phyloP scores from a whole-genome alignment of 75 land plant genomes.

The Cryptomeria japonica region DNA sequence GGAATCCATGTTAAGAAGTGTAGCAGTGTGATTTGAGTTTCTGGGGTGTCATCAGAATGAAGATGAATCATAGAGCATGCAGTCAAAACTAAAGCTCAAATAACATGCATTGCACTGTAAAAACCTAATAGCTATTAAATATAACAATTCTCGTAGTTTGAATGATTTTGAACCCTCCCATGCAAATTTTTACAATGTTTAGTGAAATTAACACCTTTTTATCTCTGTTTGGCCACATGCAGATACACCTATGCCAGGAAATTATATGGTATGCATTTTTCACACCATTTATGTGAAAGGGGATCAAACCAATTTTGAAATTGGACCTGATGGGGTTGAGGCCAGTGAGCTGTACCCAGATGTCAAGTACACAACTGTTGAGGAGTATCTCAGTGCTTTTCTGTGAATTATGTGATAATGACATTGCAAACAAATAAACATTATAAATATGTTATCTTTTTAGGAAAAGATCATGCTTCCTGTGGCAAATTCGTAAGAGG shows the following conservation, averaged over 20 bases:
- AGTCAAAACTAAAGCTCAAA: no score
- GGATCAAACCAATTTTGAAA: slow-evolving; percentile 38
- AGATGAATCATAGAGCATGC: no score
- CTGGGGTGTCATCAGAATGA: no score
- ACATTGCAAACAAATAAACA: no score
- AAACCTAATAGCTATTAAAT: no score
- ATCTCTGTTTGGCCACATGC: background rate
- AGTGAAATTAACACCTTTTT: background rate
- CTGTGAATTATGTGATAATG: background rate
- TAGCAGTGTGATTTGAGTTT: no score
- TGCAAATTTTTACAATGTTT: background rate
- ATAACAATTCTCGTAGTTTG: background rate
- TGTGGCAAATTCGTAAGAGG: no score
- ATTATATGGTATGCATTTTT: slow-evolving; percentile 16
- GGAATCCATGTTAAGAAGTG: no score
- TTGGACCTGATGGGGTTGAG: slow-evolving; percentile 37
- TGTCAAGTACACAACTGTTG: slow-evolving; percentile 50
- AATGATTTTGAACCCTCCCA: background rate
- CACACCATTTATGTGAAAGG: slow-evolving; percentile 33
- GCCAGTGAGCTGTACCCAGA: slow-evolving; percentile 41
- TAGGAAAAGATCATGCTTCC: no score
- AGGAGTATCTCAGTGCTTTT: slow-evolving; percentile 26
- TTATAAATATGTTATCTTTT: no score
- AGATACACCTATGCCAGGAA: slow-evolving; percentile 36
- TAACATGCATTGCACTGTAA: no score